Base-by-base conservation (phyloP, 306 rosid genomes). In the Trifolium fragiferum region DNA sequence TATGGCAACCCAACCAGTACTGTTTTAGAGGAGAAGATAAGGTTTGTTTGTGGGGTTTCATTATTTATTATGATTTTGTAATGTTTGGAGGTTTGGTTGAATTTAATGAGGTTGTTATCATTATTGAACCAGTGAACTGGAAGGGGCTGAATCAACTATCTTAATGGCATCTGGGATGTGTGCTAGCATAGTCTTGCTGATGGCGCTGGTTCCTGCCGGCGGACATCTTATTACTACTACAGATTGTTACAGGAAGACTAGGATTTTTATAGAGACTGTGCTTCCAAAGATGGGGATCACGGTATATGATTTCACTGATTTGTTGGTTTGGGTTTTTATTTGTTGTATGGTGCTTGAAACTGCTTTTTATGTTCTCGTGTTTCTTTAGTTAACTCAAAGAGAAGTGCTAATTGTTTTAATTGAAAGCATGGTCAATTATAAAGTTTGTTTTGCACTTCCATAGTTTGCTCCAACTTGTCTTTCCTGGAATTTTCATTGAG, bases 131-230 rank as follows among this genome's bases (percentile, higher is more conserved):
- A 93, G 97, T 87, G 93, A 92, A 10, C 87, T 93, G 43, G 97
- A 93, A 89, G 97, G 97, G 63, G 98, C 98, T 19, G 98, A 93
- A 69, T 89, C 98, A 35, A 93, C 98, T 72, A 63, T 91, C 90
- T 76, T 93, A 41, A 60, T 90, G 89, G 92, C 98, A 64, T 93
- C 98, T 53, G 98, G 98, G 59, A 93, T 93, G 98, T 87, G 90
- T 82, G 96, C 96, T 55, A 88, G 97, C 90, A 86, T 90, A 0
- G 83, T 86, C 76, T 8, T 93, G 89, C 61, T 93, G 54, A 74
- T 93, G 97, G 97, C 98, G 47, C 76, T 93, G 83, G 86, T 93
- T 83, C 96, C 97, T 16, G 97, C 98, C 23, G 98, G 98, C 66
- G 98, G 98, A 72, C 96, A 93, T 87, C 74, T 93, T 6, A 94